Evolutionary conservation across 352 stramenopile species (phyloP).

Genomic region (Elongisporangium anandrum): DNA sequence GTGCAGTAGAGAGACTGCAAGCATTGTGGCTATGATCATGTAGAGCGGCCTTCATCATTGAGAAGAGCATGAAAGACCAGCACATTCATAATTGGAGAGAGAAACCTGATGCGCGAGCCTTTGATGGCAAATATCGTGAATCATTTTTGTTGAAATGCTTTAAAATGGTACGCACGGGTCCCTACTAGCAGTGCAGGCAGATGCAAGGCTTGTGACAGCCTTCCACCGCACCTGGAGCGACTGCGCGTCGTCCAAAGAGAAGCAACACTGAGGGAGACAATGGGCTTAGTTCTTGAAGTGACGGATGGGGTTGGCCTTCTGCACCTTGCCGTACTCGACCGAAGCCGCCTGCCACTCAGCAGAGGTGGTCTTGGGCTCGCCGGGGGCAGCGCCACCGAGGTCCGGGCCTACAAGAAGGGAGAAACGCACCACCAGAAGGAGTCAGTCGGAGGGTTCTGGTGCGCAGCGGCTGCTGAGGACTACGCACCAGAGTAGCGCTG

Average conservation of each 20-base stretch:
- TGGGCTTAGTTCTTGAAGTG: conserved; percentile 73
- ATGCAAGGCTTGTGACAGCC: not conserved
- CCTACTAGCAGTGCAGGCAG: not conserved
- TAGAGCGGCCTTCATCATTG: no score
- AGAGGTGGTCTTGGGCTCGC: conserved; percentile 65
- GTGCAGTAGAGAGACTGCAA: no score
- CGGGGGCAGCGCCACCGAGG: conserved; percentile 41
- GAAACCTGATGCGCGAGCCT: not conserved
- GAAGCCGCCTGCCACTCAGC: conserved; percentile 71
- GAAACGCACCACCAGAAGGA: conserved; percentile 1
- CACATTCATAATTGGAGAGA: not conserved
- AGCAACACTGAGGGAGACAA: not conserved
- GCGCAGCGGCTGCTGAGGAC: not conserved
- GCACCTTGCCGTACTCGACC: conserved; percentile 69
- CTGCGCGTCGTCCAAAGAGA: not conserved
- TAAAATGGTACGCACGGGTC: not conserved
- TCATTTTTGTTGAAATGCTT: not conserved
- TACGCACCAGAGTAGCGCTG: conserved; percentile 62
- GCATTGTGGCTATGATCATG: no score
- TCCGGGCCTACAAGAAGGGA: conserved; percentile 40
- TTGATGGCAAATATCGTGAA: not conserved
- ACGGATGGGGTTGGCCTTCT: conserved; percentile 83
- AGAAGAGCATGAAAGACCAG: no score
- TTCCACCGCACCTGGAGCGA: not conserved
- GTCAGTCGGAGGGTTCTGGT: not conserved